Conservation (phyloP, 345 rosid species). For the Pseudoturritis turrita region DNA sequence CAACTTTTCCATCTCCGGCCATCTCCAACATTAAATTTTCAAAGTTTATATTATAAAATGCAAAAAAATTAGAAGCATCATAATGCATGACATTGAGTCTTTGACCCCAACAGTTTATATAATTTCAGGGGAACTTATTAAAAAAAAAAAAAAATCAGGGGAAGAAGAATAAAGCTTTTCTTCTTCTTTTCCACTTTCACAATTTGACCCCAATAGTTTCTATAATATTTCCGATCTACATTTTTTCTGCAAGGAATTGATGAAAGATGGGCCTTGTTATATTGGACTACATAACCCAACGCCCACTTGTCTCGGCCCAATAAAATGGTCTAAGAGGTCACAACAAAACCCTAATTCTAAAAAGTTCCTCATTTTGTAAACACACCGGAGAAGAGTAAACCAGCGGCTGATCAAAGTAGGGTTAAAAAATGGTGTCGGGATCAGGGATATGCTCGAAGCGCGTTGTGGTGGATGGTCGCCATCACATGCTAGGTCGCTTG, state of each 20-base stretch:
- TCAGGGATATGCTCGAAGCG: constrained; percentile 71
- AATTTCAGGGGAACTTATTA: too few species aligned
- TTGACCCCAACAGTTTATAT: too few species aligned
- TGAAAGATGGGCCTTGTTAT: not conserved
- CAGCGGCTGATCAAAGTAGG: constrained; percentile 9
- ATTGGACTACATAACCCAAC: not conserved
- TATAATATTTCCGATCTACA: too few species aligned
- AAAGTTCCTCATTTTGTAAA: not conserved
- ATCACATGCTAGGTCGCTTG: constrained; percentile 81
- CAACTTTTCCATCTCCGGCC: constrained; percentile 44
- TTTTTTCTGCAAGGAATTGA: too few species aligned
- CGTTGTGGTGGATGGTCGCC: constrained; percentile 81
- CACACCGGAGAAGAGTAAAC: not conserved
- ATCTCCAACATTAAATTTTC: constrained; percentile 7
- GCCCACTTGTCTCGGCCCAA: not conserved
- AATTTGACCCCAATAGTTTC: not conserved
- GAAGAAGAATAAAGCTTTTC: too few species aligned
- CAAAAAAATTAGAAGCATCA: too few species aligned
- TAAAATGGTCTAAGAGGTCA: not conserved
- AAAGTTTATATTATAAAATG: not conserved
- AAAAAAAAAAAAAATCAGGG: too few species aligned
- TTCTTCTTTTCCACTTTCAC: not conserved
- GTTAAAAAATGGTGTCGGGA: constrained; percentile 68
- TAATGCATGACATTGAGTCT: too few species aligned
- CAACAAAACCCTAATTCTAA: constrained; percentile 12